Evolutionary conservation across 305 asterid genomes (phyloP).

Genomic region (Rubia peregrina): DNA sequence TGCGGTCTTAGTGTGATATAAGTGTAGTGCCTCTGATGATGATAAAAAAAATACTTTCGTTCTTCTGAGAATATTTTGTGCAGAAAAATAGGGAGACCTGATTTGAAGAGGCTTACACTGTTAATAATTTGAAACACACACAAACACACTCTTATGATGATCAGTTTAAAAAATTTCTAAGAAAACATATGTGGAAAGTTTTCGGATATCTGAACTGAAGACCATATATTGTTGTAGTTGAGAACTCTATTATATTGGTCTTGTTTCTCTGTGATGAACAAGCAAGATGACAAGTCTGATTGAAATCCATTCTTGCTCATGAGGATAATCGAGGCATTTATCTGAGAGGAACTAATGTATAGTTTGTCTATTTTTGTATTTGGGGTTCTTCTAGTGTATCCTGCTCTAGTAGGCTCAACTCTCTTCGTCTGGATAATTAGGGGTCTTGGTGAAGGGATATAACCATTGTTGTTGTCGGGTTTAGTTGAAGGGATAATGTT

Average conservation of each 20-base stretch:
- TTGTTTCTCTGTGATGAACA: conserved; percentile 48
- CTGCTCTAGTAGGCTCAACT: too few relatives aligned
- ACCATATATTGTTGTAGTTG: too few relatives aligned
- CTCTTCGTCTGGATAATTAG: too few relatives aligned
- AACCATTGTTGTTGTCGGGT: neutral
- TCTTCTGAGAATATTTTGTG: neutral
- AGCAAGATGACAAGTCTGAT: conserved; percentile 69
- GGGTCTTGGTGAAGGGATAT: too few relatives aligned
- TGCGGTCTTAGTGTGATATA: too few relatives aligned
- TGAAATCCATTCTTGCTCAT: conserved; percentile 45
- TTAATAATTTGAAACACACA: neutral
- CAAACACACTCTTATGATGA: neutral
- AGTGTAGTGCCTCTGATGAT: neutral
- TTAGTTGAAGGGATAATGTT: neutral
- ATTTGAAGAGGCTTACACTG: neutral
- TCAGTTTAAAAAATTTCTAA: neutral
- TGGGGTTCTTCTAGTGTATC: too few relatives aligned
- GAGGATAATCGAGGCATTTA: conserved; percentile 68
- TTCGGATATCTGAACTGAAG: neutral
- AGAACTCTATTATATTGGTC: neutral
- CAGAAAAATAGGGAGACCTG: neutral
- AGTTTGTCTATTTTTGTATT: neutral
- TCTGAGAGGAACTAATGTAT: neutral
- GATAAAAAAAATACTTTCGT: neutral
- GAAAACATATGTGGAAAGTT: neutral